Percentiles rank a stretch among this genome's conserved stretches.
phyloP scores from a whole-genome alignment of 805 yeast genomes.

The Osmozyma mogii region DNA sequence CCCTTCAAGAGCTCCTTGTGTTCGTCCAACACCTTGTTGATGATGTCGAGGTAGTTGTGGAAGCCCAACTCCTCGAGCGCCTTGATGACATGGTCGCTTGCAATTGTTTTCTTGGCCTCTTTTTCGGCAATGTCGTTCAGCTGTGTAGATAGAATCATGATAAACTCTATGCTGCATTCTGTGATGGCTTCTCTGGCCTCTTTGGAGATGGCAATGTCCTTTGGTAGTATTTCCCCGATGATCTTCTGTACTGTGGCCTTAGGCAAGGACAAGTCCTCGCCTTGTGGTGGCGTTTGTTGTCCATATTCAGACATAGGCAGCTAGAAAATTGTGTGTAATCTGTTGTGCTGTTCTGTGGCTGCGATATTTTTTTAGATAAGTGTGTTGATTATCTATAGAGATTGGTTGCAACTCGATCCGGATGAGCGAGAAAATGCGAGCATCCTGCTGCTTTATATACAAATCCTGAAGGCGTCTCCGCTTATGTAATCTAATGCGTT shows the following conservation, averaged over 20 bases:
- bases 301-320: constrained; percentile 40
- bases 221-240: constrained; percentile 79
- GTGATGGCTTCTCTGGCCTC: constrained; percentile 94
- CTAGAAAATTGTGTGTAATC: too few species aligned
- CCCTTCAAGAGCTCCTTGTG: constrained; percentile 85
- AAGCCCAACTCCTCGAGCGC: constrained; percentile 87
- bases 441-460: not conserved
- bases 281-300: constrained; percentile 16
- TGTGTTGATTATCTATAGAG: not conserved
- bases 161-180: constrained; percentile 92
- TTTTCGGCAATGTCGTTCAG: constrained; percentile 94
- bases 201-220: constrained; percentile 80
- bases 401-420: not conserved
- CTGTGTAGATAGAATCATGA: constrained; percentile 89
- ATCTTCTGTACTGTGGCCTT: constrained; percentile 94
- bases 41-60: constrained; percentile 71
- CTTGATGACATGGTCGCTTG: constrained; percentile 89
- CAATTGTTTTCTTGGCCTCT: constrained; percentile 93
- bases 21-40: constrained; percentile 71
- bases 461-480: not conserved
- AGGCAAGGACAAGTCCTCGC: constrained; percentile 37
- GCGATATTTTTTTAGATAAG: too few species aligned
- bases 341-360: too few species aligned
- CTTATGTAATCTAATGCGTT: constrained; percentile 1
- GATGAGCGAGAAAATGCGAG: constrained; percentile 1